Evolutionary conservation across 2,329 filamentous ascomycete species (phyloP), one percentile per base, ranked within the genome.

Genomic region (Aureobasidium subglaciale): DNA sequence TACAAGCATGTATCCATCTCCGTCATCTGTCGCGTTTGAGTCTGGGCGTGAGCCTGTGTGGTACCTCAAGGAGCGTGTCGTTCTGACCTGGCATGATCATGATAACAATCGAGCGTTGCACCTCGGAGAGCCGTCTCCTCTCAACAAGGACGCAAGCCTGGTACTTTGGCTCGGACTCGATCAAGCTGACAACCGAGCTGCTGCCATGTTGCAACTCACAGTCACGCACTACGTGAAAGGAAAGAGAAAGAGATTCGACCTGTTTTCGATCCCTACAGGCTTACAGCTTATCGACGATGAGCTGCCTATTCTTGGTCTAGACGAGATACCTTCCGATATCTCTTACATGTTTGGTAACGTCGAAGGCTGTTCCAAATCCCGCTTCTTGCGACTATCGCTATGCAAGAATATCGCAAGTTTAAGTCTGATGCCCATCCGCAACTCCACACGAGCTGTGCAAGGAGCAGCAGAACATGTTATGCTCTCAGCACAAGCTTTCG

Each of bases 191-290:
- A 18, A 41, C 13, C 27, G 16, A 22, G 29, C 30, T 20, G 53
- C 49, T 16, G 18, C 35, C 24, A 48, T 56, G 53, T 13, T 56
- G 15, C 53, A 56, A 20, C 34, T 56, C n/a, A 56, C 53, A 18
- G 15, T 41, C 22, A 40, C 32, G n/a, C 41, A 56, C 20, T 56
- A 56, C 27, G 18, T 46, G 5, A 34, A 13, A 9, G 34, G 18
- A 2, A 46, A 41, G 27, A 56, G 32, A 20, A 56, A 56, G 34
- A 46, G 5, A 13, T 37, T 56, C 16, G 32, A 46, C 24, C 6
- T 56, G 25, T 56, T 56, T 20, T 32, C 43, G 5, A 11, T 49
- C 7, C 35, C 42, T 41, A 10, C 25, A 15, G 20, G 37, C 20
- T 20, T 54, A 4, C n/a, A 35, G 18, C 13, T 42, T 27, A n/a